Percentiles rank a stretch among this genome's conserved stretches.
These are phyloP conservation scores for Hortiboletus campestris DNA, from an alignment of 768 basidiomycete genomes.

Conservation along the genomic window DNA sequence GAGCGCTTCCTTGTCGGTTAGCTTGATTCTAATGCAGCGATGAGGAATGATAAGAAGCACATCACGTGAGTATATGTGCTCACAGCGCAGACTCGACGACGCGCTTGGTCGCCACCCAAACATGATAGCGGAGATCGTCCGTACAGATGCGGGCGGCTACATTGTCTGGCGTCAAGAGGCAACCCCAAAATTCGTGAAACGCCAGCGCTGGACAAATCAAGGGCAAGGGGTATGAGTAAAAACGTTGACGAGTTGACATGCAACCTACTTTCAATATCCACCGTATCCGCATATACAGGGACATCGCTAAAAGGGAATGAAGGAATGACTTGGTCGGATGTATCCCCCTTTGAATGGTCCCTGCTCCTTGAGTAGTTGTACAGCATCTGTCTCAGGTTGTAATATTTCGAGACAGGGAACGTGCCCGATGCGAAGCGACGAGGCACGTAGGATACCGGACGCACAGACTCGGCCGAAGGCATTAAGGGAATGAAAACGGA, in stretches of 20 bases:
- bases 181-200: constrained; percentile 34
- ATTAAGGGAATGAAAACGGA: constrained; percentile 1
- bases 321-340: constrained; percentile 33
- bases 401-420: constrained; percentile 27
- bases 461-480: constrained; percentile 1
- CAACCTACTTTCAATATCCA: constrained; percentile 45
- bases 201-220: constrained; percentile 27
- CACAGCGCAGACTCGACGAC: constrained; percentile 29
- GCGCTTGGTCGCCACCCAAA: constrained; percentile 33
- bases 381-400: constrained; percentile 28
- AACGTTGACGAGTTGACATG: not conserved
- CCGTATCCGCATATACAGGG: constrained; percentile 37
- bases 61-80: not conserved
- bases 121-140: constrained; percentile 32
- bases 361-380: constrained; percentile 17
- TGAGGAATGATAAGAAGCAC: not conserved
- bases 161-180: constrained; percentile 35
- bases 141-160: constrained; percentile 24
- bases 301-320: constrained; percentile 29
- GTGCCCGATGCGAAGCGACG: constrained; percentile 24
- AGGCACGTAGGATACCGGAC: constrained; percentile 15
- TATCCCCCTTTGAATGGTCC: not conserved
- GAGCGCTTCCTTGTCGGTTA: constrained; percentile 16
- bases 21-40: constrained; percentile 7
- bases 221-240: not conserved